Conservation (phyloP, 2,329 filamentous ascomycete genomes). For the Xylaria sp. region DNA sequence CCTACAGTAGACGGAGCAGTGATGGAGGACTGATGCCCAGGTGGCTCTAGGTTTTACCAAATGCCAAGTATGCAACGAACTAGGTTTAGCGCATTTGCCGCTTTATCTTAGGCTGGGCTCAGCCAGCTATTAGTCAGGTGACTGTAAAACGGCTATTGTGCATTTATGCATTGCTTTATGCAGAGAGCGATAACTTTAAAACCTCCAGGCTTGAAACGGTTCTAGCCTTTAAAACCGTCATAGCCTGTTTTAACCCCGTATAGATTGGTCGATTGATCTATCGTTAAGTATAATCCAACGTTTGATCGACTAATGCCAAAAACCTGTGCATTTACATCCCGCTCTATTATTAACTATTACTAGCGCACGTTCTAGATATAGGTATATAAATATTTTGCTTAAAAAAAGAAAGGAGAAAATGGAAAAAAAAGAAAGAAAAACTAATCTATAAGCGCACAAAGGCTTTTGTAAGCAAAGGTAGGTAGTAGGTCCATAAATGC, state of each 20-base stretch:
- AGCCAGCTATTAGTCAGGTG: slow-evolving; percentile 5
- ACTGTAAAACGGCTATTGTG: neutral
- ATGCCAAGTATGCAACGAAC: neutral
- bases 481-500: too few relatives aligned
- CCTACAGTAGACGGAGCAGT: too few relatives aligned
- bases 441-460: too few relatives aligned
- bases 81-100: slow-evolving; percentile 2
- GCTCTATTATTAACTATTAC: too few relatives aligned
- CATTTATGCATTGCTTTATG: neutral
- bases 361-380: too few relatives aligned
- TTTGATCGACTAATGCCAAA: too few relatives aligned
- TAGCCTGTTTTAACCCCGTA: slow-evolving; percentile 1
- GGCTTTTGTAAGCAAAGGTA: too few relatives aligned
- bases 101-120: slow-evolving; percentile 7
- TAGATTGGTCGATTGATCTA: neutral
- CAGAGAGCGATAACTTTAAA: neutral
- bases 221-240: neutral
- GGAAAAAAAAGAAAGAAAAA: neutral
- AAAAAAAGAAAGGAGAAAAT: neutral
- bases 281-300: neutral
- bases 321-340: too few relatives aligned
- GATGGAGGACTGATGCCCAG: too few relatives aligned
- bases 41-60: too few relatives aligned
- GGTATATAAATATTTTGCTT: neutral
- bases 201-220: neutral